Base-by-base conservation (phyloP, 1,139 yeast species). In the Geotrichum histeridarum region DNA sequence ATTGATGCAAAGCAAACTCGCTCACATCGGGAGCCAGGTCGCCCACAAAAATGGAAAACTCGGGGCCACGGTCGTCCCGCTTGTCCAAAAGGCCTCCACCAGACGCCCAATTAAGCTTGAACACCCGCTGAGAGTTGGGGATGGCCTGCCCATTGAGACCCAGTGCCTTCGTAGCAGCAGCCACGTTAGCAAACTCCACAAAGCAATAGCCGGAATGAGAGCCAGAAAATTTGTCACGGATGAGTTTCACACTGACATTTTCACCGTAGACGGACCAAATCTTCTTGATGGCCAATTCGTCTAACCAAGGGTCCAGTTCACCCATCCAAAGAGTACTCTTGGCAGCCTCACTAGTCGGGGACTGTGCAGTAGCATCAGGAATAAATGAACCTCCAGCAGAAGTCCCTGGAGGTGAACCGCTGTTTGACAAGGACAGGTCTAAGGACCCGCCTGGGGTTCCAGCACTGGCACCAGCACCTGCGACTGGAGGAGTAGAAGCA, bases 91-190 rank as follows among this genome's bases (percentile, higher is more conserved):
- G 72, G 12, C 84, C 81, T 30, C 83, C 83, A 15, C 94, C 94
- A 32, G 86, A 78, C 0, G 97, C 96, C 88, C 94, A 85, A 68
- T 89, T 90, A 62, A 91, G 76, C 68, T 88, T 83, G 64, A 91
- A 82, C 5, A 73, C 67, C 59, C 82, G 80, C 31, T 80, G 73
- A 15, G 83, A 69, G 62, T 77, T 77, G 12, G 95, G 93, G 37
- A 91, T 79, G 6, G 76, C 73, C 4, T 77, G 72, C 1, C 96
- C 93, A 68, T 89, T 86, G 59, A 84, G 76, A 44, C 79, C 71
- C 31, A 72, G 63, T 0, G 95, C 97, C 53, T 77, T 77, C 14
- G 82, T 77, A 1, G 94, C 94, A n/a, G 81, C 79, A 18, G 81
- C 80, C 49, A 81, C 79, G 50, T 76, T 73, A 45, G 82, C 78